These are phyloP conservation scores for Diaporthe citrichinensis DNA, from an alignment of 2,329 filamentous ascomycete species.

Conservation along the genomic window DNA sequence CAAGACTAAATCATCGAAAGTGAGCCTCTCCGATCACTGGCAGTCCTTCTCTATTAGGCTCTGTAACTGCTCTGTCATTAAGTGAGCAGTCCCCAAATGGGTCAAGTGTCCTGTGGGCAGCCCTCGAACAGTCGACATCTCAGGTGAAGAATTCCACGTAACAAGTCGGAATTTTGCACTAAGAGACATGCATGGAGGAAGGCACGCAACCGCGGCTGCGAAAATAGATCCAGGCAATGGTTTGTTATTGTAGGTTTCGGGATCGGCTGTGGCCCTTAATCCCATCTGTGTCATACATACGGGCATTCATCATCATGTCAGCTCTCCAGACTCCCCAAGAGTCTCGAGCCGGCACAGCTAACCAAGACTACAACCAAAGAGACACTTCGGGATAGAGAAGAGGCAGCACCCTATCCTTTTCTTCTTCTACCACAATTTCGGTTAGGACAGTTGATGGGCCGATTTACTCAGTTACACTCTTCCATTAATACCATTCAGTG, in stretches of 20 bases:
- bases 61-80: background rate
- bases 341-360: background rate
- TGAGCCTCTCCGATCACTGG: background rate
- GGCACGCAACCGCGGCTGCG: background rate
- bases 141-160: background rate
- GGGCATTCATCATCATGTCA: background rate
- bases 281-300: background rate
- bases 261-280: background rate
- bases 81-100: background rate
- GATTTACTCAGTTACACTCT: background rate
- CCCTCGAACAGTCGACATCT: background rate
- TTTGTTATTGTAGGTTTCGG: background rate
- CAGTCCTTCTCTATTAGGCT: too few relatives aligned
- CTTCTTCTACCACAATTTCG: background rate
- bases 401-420: background rate
- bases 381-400: background rate
- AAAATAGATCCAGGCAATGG: background rate
- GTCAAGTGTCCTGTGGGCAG: background rate
- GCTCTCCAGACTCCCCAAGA: background rate
- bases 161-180: background rate
- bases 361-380: background rate
- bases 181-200: background rate
- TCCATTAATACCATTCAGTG: background rate
- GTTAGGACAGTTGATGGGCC: background rate
- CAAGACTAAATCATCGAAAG: background rate